phyloP scores from a whole-genome alignment of 768 basidiomycete genomes.

The Xerocomellus dryophilus region DNA sequence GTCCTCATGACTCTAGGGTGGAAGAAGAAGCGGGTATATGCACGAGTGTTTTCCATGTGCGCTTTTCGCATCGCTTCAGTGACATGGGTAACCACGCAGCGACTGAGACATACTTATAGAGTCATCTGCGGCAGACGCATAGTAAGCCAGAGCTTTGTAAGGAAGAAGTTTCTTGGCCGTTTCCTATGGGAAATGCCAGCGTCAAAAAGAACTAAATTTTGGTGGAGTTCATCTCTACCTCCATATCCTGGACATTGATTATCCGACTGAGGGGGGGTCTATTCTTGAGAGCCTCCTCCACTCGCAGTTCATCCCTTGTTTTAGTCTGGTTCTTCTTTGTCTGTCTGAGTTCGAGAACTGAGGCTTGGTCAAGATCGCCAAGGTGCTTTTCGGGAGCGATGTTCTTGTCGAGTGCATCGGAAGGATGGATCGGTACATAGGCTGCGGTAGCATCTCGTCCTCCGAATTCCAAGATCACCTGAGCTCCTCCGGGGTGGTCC shows the following conservation, averaged over 20 bases:
- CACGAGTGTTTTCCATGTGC: constrained; percentile 64
- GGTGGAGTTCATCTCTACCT: constrained; percentile 42
- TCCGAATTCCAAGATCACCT: constrained; percentile 79
- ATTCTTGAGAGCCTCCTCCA: constrained; percentile 55
- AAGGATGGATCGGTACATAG: constrained; percentile 83
- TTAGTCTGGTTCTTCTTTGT: constrained; percentile 43
- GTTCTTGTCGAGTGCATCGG: constrained; percentile 72
- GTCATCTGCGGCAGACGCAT: constrained; percentile 84
- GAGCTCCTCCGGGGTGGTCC: constrained; percentile 80
- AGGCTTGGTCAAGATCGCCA: constrained; percentile 55
- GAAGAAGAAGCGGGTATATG: constrained; percentile 87
- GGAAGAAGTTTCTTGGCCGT: constrained; percentile 72
- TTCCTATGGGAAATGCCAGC: constrained; percentile 38
- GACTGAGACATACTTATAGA: constrained; percentile 58
- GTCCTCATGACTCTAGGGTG: constrained; percentile 75
- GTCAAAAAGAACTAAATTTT: not conserved
- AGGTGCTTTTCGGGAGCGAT: constrained; percentile 70
- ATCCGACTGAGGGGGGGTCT: constrained; percentile 69
- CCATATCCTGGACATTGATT: constrained; percentile 77
- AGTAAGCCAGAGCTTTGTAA: constrained; percentile 77
- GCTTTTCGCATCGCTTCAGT: constrained; percentile 37
- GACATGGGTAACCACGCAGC: constrained; percentile 13
- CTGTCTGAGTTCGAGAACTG: constrained; percentile 37
- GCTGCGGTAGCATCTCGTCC: constrained; percentile 80
- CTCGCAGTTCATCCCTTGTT: constrained; percentile 69